Evolutionary conservation across 1,284 basidiomycete genomes (phyloP).

Genomic region (Cerioporus squamosus): DNA sequence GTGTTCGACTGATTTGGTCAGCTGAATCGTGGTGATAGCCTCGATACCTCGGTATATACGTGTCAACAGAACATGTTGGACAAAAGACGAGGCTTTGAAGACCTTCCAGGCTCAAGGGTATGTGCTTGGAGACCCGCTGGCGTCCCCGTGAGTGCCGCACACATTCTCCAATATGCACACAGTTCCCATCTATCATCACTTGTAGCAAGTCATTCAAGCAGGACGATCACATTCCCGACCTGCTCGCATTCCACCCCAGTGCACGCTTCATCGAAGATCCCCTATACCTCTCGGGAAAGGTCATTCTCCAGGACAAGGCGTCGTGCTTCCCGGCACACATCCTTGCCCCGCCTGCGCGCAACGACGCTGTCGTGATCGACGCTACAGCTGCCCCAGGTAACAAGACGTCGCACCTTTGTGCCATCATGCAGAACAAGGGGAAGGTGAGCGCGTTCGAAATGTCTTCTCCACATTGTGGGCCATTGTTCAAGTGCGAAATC

Average conservation of each 20-base stretch:
- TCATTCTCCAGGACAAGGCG: slow-evolving; percentile 97
- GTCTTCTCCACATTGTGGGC: background rate
- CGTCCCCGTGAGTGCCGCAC: slow-evolving; percentile 47
- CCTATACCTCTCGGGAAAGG: slow-evolving; percentile 72
- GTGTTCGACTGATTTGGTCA: background rate
- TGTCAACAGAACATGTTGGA: slow-evolving; percentile 79
- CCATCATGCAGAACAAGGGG: slow-evolving; percentile 82
- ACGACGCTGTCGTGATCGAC: slow-evolving; percentile 76
- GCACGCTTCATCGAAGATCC: slow-evolving; percentile 63
- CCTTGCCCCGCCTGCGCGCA: slow-evolving; percentile 62
- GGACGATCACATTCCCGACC: slow-evolving; percentile 81
- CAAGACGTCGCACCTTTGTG: slow-evolving; percentile 94
- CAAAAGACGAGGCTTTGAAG: slow-evolving; percentile 59
- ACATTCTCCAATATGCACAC: background rate
- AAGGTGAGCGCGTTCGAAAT: slow-evolving; percentile 70
- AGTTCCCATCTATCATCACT: background rate
- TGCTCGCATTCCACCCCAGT: slow-evolving; percentile 78
- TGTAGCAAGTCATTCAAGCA: slow-evolving; percentile 63
- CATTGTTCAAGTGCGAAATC: background rate
- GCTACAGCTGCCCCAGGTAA: slow-evolving; percentile 98
- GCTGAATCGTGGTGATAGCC: slow-evolving; percentile 41
- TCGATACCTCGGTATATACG: slow-evolving; percentile 85
- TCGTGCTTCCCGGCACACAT: slow-evolving; percentile 95
- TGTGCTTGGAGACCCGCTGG: slow-evolving; percentile 51
- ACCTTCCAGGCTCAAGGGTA: slow-evolving; percentile 61